phyloP scores from a whole-genome alignment of 208 protist species.

The Wallacemonas sp. region DNA sequence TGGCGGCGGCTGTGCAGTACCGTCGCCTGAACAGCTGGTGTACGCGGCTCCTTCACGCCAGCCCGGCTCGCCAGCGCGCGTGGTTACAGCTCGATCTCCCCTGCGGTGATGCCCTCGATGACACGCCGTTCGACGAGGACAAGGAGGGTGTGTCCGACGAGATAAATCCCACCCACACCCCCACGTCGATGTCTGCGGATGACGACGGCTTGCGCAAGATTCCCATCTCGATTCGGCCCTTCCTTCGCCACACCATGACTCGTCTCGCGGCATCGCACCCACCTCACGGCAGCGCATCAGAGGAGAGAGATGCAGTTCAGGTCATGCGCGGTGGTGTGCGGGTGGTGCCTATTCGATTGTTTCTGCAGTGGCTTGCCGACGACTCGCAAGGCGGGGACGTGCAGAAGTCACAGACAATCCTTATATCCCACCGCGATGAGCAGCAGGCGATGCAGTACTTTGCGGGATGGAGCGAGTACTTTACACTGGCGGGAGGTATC shows the following conservation, averaged over 20 bases:
- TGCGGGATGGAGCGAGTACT: slow-evolving; percentile 28
- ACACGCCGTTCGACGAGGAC: background rate
- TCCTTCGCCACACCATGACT: background rate
- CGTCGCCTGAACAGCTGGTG: slow-evolving; percentile 2
- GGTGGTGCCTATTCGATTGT: background rate
- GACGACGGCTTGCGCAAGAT: background rate
- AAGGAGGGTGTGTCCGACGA: background rate
- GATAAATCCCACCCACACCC: background rate
- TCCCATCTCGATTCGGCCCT: background rate
- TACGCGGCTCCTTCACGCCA: background rate
- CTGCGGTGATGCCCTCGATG: background rate
- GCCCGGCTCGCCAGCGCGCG: background rate
- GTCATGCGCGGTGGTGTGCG: background rate
- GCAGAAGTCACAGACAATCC: background rate
- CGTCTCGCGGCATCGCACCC: background rate
- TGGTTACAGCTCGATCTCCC: background rate
- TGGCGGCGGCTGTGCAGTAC: slow-evolving; percentile 4
- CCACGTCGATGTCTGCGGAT: background rate
- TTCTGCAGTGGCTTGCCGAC: slow-evolving; percentile 2
- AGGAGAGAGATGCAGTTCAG: background rate
- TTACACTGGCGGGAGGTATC: slow-evolving; percentile 19
- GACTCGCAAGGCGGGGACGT: background rate
- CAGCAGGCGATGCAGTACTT: slow-evolving; percentile 28
- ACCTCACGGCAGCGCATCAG: background rate
- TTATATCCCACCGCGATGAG: slow-evolving; percentile 17